A percentile compares a stretch with the other conserved stretches of the same genome.
Evolutionary conservation across 192 early-diverging fungal species (phyloP).

Genomic region (Helicostylum pulchrum): DNA sequence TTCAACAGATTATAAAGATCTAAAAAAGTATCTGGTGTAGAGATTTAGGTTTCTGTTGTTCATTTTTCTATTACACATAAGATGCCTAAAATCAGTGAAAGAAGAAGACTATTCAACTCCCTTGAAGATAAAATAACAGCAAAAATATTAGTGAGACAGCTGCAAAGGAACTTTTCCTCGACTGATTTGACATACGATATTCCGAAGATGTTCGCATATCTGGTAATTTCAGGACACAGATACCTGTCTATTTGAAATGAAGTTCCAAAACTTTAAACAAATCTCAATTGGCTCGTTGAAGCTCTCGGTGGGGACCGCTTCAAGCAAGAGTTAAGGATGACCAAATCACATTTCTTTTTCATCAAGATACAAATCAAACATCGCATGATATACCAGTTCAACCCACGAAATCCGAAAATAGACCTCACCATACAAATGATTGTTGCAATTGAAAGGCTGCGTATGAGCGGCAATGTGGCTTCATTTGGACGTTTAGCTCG

Average conservation of each 20-base stretch:
- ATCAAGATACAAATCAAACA: constrained; percentile 8
- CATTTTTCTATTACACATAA: not conserved
- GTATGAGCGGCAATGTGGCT: not conserved
- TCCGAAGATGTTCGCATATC: constrained; percentile 6
- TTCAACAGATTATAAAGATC: constrained; percentile 1
- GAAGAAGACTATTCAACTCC: constrained; percentile 10
- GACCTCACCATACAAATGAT: constrained; percentile 8
- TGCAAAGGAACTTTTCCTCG: constrained; percentile 3
- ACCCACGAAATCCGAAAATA: constrained; percentile 9
- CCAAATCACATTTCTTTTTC: constrained; percentile 5
- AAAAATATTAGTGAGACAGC: constrained; percentile 8
- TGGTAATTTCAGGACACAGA: constrained; percentile 11
- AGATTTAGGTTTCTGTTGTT: constrained; percentile 8
- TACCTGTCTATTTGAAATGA: constrained; percentile 11
- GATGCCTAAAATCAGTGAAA: constrained; percentile 9
- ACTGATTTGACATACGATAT: constrained; percentile 10
- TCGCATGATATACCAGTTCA: constrained; percentile 9
- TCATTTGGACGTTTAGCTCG: constrained; percentile 9
- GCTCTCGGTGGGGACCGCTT: constrained; percentile 1
- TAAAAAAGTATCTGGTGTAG: constrained; percentile 8
- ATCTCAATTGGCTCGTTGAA: constrained; percentile 7
- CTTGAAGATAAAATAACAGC: constrained; percentile 12
- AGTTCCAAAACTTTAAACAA: constrained; percentile 7
- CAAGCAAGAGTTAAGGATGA: constrained; percentile 9
- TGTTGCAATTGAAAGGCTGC: constrained; percentile 9